phyloP scores from a whole-genome alignment of 73 alveolate species.

The Stentor roeselii region DNA sequence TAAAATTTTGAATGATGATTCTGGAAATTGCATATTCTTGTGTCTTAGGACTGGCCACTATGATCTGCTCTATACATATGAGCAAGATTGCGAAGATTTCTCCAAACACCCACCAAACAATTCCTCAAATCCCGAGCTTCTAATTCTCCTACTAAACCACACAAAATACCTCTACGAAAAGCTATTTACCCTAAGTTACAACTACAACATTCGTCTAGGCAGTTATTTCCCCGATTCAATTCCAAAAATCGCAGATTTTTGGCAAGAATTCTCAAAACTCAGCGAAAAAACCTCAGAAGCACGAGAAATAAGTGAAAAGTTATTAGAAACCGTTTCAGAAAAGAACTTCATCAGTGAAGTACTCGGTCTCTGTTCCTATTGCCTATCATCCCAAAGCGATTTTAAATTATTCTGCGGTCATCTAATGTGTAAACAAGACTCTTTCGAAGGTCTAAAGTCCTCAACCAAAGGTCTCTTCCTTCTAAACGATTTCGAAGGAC shows the following conservation, averaged over 20 bases:
- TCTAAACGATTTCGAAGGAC: neutral
- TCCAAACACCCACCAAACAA: neutral
- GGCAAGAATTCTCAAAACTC: neutral
- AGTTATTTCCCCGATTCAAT: neutral
- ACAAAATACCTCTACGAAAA: neutral
- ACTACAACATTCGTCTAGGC: neutral
- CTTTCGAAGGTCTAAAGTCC: neutral
- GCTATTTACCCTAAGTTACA: neutral
- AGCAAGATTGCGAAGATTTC: neutral
- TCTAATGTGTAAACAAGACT: too few relatives aligned
- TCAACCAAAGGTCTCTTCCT: neutral
- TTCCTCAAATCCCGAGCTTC: neutral
- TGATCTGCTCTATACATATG: neutral
- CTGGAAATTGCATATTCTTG: neutral
- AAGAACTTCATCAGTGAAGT: neutral
- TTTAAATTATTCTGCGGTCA: too few relatives aligned
- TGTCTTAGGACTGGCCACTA: neutral
- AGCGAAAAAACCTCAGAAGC: too few relatives aligned
- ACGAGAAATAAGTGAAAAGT: neutral
- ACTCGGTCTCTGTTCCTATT: too few relatives aligned
- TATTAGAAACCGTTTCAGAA: neutral
- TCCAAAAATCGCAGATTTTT: neutral
- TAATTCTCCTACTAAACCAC: neutral
- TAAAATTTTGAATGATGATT: neutral
- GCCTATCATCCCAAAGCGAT: too few relatives aligned